A percentile compares a stretch with the other conserved stretches of the same genome.
phyloP scores from a whole-genome alignment of 2,329 filamentous ascomycete genomes.

The Pyricularia grisea region DNA sequence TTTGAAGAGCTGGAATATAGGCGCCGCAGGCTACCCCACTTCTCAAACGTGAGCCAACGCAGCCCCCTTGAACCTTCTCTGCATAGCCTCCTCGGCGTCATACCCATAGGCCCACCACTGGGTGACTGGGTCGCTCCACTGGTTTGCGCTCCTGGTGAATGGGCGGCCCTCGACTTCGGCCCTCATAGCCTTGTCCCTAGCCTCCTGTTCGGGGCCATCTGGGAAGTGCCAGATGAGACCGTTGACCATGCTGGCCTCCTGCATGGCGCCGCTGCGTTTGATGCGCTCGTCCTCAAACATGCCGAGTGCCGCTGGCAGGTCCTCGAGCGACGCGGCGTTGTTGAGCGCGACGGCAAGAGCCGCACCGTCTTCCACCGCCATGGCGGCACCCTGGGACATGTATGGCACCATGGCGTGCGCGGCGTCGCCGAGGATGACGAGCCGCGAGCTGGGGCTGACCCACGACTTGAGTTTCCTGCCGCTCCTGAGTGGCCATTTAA shows the following conservation, averaged over 20 bases:
- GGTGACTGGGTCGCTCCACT: conserved; percentile 37
- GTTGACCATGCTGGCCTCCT: conserved; percentile 34
- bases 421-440: conserved; percentile 36
- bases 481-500: neutral
- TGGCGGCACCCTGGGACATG: conserved; percentile 35
- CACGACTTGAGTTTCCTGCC: conserved; percentile 23
- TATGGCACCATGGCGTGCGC: conserved; percentile 41
- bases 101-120: conserved; percentile 39
- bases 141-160: conserved; percentile 31
- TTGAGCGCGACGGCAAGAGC: conserved; percentile 29
- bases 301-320: conserved; percentile 21
- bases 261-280: conserved; percentile 26
- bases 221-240: conserved; percentile 35
- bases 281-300: conserved; percentile 27
- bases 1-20: too few species aligned
- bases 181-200: conserved; percentile 29
- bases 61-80: conserved; percentile 16
- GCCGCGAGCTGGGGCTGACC: conserved; percentile 27
- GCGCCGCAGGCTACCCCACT: too few species aligned
- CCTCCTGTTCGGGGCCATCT: conserved; percentile 29
- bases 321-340: conserved; percentile 13
- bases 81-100: conserved; percentile 29
- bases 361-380: conserved; percentile 39
- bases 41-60: neutral
- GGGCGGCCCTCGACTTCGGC: conserved; percentile 26